A percentile compares a stretch with the other conserved stretches of the same genome.
phyloP scores from a whole-genome alignment of 1,284 basidiomycete genomes.

The Meripilus lineatus region DNA sequence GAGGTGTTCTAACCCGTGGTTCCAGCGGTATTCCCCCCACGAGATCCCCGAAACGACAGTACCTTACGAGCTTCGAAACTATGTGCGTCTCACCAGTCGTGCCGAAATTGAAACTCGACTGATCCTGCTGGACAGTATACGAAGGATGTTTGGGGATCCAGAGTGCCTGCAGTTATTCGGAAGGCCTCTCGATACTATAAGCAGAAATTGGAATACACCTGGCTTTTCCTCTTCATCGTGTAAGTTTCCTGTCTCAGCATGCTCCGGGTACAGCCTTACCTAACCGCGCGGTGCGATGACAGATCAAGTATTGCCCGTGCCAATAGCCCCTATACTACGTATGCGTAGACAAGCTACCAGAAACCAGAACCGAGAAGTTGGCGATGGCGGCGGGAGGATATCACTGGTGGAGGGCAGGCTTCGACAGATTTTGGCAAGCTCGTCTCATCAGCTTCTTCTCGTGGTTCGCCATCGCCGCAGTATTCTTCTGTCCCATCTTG shows the following conservation, averaged over 20 bases:
- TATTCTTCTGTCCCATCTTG: constrained; percentile 40
- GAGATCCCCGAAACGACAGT: constrained; percentile 9
- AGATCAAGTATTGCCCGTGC: constrained; percentile 40
- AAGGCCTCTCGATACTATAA: constrained; percentile 40
- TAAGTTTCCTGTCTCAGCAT: too few species aligned
- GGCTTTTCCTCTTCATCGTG: constrained; percentile 36
- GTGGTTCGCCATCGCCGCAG: constrained; percentile 33
- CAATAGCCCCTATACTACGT: constrained; percentile 36
- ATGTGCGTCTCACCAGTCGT: constrained; percentile 9
- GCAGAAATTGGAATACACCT: constrained; percentile 42
- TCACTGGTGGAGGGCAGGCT: constrained; percentile 15
- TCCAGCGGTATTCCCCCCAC: constrained; percentile 11
- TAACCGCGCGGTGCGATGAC: too few species aligned
- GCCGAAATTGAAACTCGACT: neutral
- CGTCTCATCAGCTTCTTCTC: constrained; percentile 34
- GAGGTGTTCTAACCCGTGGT: too few species aligned
- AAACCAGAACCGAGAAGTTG: constrained; percentile 12
- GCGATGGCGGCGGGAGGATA: neutral
- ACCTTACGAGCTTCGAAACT: constrained; percentile 11
- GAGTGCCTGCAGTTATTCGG: constrained; percentile 35
- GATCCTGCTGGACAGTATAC: constrained; percentile 30
- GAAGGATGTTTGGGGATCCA: constrained; percentile 39
- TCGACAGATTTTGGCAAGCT: constrained; percentile 29
- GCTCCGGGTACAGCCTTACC: too few species aligned
- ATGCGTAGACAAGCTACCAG: constrained; percentile 27